phyloP scores from a whole-genome alignment of 2,329 filamentous ascomycete species.

The Tolypocladium guangdongense region DNA sequence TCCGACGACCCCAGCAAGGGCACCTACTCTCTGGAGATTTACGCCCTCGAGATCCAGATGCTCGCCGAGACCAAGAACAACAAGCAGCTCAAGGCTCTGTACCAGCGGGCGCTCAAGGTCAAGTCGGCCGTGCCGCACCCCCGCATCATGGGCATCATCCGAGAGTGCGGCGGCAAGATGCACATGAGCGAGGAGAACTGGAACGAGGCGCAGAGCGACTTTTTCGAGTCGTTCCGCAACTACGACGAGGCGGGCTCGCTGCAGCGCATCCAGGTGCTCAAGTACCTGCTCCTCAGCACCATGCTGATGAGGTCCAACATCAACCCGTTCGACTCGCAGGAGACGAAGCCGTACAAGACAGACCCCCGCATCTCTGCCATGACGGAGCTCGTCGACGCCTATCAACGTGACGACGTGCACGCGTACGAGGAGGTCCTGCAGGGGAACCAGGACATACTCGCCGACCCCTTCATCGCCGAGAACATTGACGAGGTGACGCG shows the following conservation, averaged over 20 bases:
- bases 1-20: conserved; percentile 89
- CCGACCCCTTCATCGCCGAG: conserved; percentile 92
- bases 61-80: conserved; percentile 94
- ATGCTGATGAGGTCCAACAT: conserved; percentile 99
- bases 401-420: conserved; percentile 90
- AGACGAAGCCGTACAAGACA: conserved; percentile 96
- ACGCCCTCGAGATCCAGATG: conserved; percentile 97
- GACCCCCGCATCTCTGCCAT: conserved; percentile 93
- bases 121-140: conserved; percentile 96
- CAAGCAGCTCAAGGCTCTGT: conserved; percentile 88
- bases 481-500: conserved; percentile 98
- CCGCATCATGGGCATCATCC: conserved; percentile 98
- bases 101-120: conserved; percentile 82
- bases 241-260: conserved; percentile 96
- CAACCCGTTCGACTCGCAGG: conserved; percentile 97
- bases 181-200: conserved; percentile 99
- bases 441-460: conserved; percentile 77
- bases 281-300: conserved; percentile 90
- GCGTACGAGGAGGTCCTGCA: conserved; percentile 80
- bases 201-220: conserved; percentile 93
- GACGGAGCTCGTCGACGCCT: conserved; percentile 94
- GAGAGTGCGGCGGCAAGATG: conserved; percentile 99
- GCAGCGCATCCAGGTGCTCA: conserved; percentile 92
- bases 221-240: conserved; percentile 97
- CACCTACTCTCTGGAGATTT: conserved; percentile 91